A percentile compares a stretch with the other conserved stretches of the same genome.
Evolutionary conservation across 225 moss, liverwort and hornwort species (phyloP).

Genomic region (Neckera pumila): DNA sequence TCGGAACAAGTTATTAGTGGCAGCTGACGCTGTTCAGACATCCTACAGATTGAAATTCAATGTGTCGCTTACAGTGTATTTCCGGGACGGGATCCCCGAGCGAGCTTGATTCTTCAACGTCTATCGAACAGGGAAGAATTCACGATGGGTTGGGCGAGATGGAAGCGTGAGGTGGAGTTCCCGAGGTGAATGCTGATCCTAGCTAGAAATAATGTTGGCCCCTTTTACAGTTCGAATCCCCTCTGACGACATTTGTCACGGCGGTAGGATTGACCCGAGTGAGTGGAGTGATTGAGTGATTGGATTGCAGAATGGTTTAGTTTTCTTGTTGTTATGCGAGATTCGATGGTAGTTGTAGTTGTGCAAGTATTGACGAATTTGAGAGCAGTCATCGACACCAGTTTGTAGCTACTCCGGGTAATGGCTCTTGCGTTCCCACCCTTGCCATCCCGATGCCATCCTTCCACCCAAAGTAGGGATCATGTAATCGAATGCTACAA

Average conservation of each 20-base stretch:
- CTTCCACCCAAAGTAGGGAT: background rate
- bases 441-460: background rate
- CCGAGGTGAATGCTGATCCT: background rate
- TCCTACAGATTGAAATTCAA: background rate
- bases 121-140: background rate
- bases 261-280: background rate
- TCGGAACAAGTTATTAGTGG: background rate
- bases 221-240: background rate
- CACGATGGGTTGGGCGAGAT: background rate
- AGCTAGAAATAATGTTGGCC: background rate
- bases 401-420: background rate
- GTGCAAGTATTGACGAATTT: background rate
- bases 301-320: background rate
- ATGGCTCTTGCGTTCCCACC: background rate
- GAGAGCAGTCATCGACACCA: background rate
- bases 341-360: background rate
- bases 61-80: background rate
- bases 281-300: background rate
- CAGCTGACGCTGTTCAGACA: background rate
- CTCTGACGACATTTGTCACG: background rate
- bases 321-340: background rate
- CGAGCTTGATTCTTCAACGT: background rate
- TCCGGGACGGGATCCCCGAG: background rate
- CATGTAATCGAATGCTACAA: conserved; percentile 10
- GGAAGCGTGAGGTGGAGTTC: background rate